These are phyloP conservation scores for Skeletonema potamos DNA, from an alignment of 108 stramenopile genomes.

Conservation along the genomic window DNA sequence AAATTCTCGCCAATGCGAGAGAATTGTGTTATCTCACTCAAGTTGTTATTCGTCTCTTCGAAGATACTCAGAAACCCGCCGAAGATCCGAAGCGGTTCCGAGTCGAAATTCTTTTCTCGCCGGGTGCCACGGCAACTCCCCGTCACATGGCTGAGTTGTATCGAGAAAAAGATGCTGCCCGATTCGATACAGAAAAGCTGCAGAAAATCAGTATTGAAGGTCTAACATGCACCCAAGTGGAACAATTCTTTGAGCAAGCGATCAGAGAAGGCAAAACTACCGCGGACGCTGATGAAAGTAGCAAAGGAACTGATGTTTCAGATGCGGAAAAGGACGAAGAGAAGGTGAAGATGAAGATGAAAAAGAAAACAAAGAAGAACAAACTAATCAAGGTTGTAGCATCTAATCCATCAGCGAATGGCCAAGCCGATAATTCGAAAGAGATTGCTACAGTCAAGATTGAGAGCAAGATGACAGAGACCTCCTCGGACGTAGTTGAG, in stretches of 20 bases:
- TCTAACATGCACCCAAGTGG: slow-evolving; percentile 76
- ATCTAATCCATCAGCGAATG: neutral
- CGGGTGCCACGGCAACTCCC: slow-evolving; percentile 88
- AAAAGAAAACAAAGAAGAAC: neutral
- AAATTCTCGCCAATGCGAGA: slow-evolving; percentile 65
- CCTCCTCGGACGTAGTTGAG: neutral
- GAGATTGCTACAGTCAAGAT: slow-evolving; percentile 5
- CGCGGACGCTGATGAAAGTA: slow-evolving; percentile 28
- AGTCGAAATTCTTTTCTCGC: slow-evolving; percentile 83
- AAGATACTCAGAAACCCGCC: slow-evolving; percentile 68
- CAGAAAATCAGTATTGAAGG: slow-evolving; percentile 70
- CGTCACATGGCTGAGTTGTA: slow-evolving; percentile 81
- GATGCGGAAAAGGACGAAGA: slow-evolving; percentile 10
- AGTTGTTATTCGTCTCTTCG: slow-evolving; percentile 95
- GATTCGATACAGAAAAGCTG: slow-evolving; percentile 75
- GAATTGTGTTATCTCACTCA: slow-evolving; percentile 97
- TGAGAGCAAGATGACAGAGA: neutral
- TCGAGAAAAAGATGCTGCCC: slow-evolving; percentile 63
- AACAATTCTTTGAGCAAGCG: slow-evolving; percentile 68
- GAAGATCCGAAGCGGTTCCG: slow-evolving; percentile 81
- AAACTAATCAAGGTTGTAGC: neutral
- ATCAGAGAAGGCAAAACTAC: slow-evolving; percentile 55
- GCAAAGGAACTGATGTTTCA: neutral
- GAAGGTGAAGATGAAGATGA: slow-evolving; percentile 28
- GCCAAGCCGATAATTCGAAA: neutral